Base-by-base conservation (phyloP, 2,329 filamentous ascomycete species). In the Sarocladium strictum region DNA sequence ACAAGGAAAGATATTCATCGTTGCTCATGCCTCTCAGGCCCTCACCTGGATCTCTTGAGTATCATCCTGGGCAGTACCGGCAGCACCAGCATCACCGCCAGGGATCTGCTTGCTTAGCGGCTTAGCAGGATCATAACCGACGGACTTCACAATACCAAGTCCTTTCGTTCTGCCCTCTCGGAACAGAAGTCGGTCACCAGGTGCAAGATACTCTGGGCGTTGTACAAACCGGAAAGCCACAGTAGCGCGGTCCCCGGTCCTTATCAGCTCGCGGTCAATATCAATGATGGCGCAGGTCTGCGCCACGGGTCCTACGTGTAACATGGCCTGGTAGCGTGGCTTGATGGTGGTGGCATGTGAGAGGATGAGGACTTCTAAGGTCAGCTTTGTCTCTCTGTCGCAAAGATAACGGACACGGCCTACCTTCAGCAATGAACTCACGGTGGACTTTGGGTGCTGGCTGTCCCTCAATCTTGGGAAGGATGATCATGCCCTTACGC, bases 281-380 rank as follows among this genome's bases (percentile, higher is more conserved):
- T 97, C 94, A 64, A 99, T 96, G 66, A 99, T 97, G 11, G 91
- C 86, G 66, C 94, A 99, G 0, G 94, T 99, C 72, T 99, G 94
- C 38, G 88, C 90, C 41, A 99, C 89, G 0, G 94, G 89, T 0
- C 94, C 94, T 3, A 99, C 92, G 63, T 99, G 94, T 21, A 99
- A 79, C 92, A 97, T 99, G 1, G 94, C 94, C 74, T 99, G 94
- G 61, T 99, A 99, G 64, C 91, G 93, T 0, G 86, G 90, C 70
- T 96, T 94, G 70, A 99, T 99, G 41, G 94, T 99, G 0, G 94
- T 99, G 0, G 93, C 91, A 65, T 99, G 94, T 3, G 89, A 95
- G 6, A 99, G 78, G 61, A 99, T 97, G 21, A 99, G 78, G 1
- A 99, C 94, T 85, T 0, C 24, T 23, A n/a, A 15, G 19, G 50